Conservation (phyloP, 2,329 filamentous ascomycete genomes). For the Aspergillus quadrilineatus region DNA sequence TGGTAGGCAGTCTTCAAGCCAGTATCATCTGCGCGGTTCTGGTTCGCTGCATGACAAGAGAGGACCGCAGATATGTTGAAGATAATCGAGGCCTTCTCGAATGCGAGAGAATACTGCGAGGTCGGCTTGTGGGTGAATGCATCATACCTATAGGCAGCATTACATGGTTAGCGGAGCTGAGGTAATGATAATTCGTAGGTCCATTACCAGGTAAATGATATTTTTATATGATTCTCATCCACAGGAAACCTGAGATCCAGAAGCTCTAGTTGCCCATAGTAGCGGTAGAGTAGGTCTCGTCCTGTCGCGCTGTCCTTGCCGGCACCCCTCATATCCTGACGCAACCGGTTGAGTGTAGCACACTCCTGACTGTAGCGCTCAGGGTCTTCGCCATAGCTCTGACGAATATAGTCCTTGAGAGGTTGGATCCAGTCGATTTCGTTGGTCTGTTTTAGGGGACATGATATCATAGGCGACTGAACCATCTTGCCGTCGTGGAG, state of each 20-base stretch:
- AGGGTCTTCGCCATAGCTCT: constrained; percentile 93
- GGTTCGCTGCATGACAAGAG: constrained; percentile 90
- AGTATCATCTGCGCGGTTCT: constrained; percentile 86
- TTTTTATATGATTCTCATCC: constrained; percentile 98
- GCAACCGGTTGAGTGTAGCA: constrained; percentile 84
- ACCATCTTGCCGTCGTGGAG: constrained; percentile 58
- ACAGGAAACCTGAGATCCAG: constrained; percentile 93
- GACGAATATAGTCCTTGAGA: constrained; percentile 87
- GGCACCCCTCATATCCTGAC: constrained; percentile 97
- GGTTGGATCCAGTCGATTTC: constrained; percentile 97
- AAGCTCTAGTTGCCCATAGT: constrained; percentile 95
- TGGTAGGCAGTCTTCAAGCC: constrained; percentile 96
- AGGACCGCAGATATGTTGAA: constrained; percentile 98
- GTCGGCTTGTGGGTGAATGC: constrained; percentile 99
- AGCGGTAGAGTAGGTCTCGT: constrained; percentile 88
- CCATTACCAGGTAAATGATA: constrained; percentile 89
- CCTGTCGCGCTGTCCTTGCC: constrained; percentile 95
- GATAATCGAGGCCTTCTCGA: constrained; percentile 98
- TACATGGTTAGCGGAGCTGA: constrained; percentile 5
- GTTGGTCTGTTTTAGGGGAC: constrained; percentile 88
- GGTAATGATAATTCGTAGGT: constrained; percentile 14
- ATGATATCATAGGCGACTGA: constrained; percentile 91
- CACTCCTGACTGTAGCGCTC: constrained; percentile 96
- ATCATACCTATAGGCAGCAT: constrained; percentile 70
- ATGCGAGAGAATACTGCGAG: constrained; percentile 91